These are phyloP conservation scores for Tylopilus subfusipes DNA, from an alignment of 768 basidiomycete genomes.

Conservation along the genomic window DNA sequence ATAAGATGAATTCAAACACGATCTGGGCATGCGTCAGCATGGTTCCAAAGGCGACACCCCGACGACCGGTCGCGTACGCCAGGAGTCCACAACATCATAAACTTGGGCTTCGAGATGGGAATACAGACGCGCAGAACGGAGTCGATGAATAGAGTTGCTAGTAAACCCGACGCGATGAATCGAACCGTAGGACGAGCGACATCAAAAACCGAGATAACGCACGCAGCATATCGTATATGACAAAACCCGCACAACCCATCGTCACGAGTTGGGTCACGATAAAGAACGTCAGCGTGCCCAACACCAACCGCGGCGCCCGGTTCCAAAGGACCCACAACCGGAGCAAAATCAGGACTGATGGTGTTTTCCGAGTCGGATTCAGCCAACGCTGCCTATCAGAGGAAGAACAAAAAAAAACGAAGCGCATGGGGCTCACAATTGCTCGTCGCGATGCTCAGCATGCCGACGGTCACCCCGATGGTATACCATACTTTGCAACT, in stretches of 20 bases:
- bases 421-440: slow-evolving; percentile 29
- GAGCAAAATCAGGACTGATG: slow-evolving; percentile 37
- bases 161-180: not conserved
- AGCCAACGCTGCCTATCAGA: not conserved
- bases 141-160: slow-evolving; percentile 17
- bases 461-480: slow-evolving; percentile 28
- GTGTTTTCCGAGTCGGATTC: no score
- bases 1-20: slow-evolving; percentile 31
- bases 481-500: slow-evolving; percentile 27
- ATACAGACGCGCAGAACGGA: slow-evolving; percentile 19
- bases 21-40: slow-evolving; percentile 16
- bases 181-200: not conserved
- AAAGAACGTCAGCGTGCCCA: slow-evolving; percentile 29
- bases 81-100: slow-evolving; percentile 28
- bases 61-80: slow-evolving; percentile 16
- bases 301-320: slow-evolving; percentile 24
- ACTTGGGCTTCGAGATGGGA: slow-evolving; percentile 17
- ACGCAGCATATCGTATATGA: slow-evolving; percentile 30
- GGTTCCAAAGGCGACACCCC: not conserved
- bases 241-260: slow-evolving; percentile 23
- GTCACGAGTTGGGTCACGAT: slow-evolving; percentile 28
- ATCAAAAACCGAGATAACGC: not conserved
- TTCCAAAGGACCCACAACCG: slow-evolving; percentile 39
- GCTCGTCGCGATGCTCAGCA: slow-evolving; percentile 34
- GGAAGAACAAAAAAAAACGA: not conserved